A percentile compares a stretch with the other conserved stretches of the same genome.
Evolutionary conservation across 2,329 filamentous ascomycete species (phyloP).

Genomic region (Penicillium sclerotiorum): DNA sequence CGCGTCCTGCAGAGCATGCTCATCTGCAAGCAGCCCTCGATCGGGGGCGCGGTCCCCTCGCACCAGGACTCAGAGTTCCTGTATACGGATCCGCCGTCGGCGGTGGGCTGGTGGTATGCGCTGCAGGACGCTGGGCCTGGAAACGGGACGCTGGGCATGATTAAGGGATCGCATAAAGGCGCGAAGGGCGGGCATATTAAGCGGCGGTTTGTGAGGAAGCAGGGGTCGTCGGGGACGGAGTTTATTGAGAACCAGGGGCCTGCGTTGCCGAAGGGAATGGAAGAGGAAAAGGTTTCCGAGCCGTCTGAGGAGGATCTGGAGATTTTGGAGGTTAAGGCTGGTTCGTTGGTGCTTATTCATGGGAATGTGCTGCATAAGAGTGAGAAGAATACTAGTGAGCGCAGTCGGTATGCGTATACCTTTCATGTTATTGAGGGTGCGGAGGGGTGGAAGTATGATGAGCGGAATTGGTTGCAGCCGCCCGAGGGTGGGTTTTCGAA

Average conservation of each 20-base stretch:
- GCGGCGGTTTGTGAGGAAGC: slow-evolving; percentile 73
- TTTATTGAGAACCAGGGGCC: slow-evolving; percentile 71
- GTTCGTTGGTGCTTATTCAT: slow-evolving; percentile 89
- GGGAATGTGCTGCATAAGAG: slow-evolving; percentile 96
- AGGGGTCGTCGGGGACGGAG: slow-evolving; percentile 59
- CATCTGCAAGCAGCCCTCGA: slow-evolving; percentile 97
- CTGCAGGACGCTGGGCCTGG: slow-evolving; percentile 84
- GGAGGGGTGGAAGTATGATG: slow-evolving; percentile 69
- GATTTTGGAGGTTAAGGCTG: slow-evolving; percentile 85
- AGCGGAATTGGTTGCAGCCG: slow-evolving; percentile 90
- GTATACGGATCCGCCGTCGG: slow-evolving; percentile 84
- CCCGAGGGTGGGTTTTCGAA: slow-evolving; percentile 75
- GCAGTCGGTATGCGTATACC: slow-evolving; percentile 92
- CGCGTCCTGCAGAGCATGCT: slow-evolving; percentile 90
- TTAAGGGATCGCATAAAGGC: slow-evolving; percentile 71
- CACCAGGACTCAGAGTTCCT: slow-evolving; percentile 94
- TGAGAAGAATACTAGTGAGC: slow-evolving; percentile 83
- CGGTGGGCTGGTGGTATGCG: slow-evolving; percentile 97
- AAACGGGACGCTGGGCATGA: slow-evolving; percentile 89
- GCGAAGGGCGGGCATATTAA: slow-evolving; percentile 66
- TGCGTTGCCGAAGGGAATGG: slow-evolving; percentile 62
- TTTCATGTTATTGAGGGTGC: slow-evolving; percentile 94
- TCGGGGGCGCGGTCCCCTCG: slow-evolving; percentile 84
- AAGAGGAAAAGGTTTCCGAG: slow-evolving; percentile 43
- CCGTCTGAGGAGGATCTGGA: slow-evolving; percentile 59